These are phyloP conservation scores for Myriosclerotinia curreyana DNA, from an alignment of 2,329 filamentous ascomycete species.

Conservation along the genomic window DNA sequence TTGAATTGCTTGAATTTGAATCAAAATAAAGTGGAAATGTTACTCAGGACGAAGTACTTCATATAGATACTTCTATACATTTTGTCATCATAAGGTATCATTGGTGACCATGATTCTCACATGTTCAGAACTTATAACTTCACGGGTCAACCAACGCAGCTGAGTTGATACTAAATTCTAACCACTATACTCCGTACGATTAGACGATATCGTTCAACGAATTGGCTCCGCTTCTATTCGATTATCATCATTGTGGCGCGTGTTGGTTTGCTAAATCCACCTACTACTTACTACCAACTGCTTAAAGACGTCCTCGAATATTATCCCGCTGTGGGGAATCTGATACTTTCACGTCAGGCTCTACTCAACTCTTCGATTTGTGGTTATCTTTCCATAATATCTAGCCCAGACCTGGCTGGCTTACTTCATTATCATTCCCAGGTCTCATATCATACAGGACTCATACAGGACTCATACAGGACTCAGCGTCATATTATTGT, in stretches of 20 bases:
- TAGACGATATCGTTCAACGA: constrained; percentile 6
- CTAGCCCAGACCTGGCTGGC: constrained; percentile 14
- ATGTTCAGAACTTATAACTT: neutral
- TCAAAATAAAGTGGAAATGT: constrained; percentile 17
- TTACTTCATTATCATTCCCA: constrained; percentile 16
- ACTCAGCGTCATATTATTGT: constrained; percentile 19
- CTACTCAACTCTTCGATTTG: constrained; percentile 12
- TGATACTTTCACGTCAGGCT: constrained; percentile 19
- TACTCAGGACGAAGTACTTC: constrained; percentile 7
- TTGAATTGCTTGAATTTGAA: constrained; percentile 8
- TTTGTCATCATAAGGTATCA: constrained; percentile 10
- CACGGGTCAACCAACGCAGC: constrained; percentile 11
- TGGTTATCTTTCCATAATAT: constrained; percentile 8
- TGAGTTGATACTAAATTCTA: constrained; percentile 7
- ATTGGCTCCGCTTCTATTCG: constrained; percentile 20
- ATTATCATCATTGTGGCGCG: constrained; percentile 16
- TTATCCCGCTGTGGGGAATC: constrained; percentile 7
- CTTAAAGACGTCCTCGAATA: constrained; percentile 1
- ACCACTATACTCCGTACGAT: neutral
- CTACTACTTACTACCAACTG: too few relatives aligned
- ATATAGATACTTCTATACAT: neutral
- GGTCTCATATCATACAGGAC: constrained; percentile 17
- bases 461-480: constrained; percentile 17
- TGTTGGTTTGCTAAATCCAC: constrained; percentile 13
- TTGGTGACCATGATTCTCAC: constrained; percentile 13